Base-by-base conservation (phyloP, 2,329 filamentous ascomycete genomes). In the Colletotrichum liriopes region DNA sequence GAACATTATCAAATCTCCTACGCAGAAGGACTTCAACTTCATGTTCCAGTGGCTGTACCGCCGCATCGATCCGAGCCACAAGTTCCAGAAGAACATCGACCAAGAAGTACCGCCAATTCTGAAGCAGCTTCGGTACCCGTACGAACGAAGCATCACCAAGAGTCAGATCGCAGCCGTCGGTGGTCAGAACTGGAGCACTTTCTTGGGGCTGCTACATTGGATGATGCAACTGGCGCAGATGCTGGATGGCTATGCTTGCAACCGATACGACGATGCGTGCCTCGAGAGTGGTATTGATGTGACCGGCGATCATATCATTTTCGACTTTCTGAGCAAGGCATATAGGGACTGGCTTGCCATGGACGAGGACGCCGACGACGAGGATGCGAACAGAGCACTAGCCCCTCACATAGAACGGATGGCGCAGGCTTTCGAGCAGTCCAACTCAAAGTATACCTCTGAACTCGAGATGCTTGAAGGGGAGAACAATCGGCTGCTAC, bases 11-110 rank as follows among this genome's bases (percentile, higher is more conserved):
- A 96, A 94, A 78, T 97, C 94, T 54, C 97, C 96, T 0, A 99
- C 96, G 0, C 96, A 98, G 77, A 99, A 99, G 80, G 96, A 99
- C 81, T 99, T 99, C 85, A 96, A 97, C 79, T 93, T 90, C 82
- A 97, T 99, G 88, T 99, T 99, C 79, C 95, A 98, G 79, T 99
- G 96, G 94, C 87, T 99, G 4, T 99, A 99, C 82, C 94, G 95
- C 78, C 93, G 95, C 69, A 97, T 99, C 79, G 96, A 99, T 79
- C 96, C 96, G 0, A 93, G 92, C 77, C 97, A 98, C 81, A 91
- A 92, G 45, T 98, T 99, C 78, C 92, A 95, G 78, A 98, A 98
- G 82, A 94, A 93, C 62, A 98, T 98, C 78, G 96, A 98, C 80
- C 93, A 96, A 67, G 97, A 99, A 81, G 95, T 98, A 0, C 95